Evolutionary conservation across 805 yeast species (phyloP).

Genomic region (Nakazawaea wyomingensis): DNA sequence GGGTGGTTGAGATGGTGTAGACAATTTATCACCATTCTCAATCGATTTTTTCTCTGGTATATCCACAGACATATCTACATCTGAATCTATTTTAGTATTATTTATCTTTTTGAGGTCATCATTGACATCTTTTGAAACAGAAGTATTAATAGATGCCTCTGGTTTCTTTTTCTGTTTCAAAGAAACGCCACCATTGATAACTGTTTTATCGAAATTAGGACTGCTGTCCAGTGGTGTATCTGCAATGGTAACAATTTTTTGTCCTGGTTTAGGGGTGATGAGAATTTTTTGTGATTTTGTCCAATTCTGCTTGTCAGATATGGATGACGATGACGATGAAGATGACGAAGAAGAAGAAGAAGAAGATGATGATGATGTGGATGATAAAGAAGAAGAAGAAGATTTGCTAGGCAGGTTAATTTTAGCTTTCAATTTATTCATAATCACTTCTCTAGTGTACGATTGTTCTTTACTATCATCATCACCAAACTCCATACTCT

Average conservation of each 20-base stretch:
- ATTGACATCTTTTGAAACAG: too few species aligned
- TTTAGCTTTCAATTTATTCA: slow-evolving; percentile 16
- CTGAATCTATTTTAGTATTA: background rate
- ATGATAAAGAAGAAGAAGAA: too few species aligned
- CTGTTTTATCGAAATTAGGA: background rate
- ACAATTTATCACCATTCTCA: background rate
- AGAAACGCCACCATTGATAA: background rate
- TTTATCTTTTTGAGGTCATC: too few species aligned
- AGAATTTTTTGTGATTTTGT: too few species aligned
- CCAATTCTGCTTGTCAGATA: too few species aligned
- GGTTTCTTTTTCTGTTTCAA: too few species aligned
- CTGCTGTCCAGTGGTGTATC: slow-evolving; percentile 3
- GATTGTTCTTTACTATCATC: slow-evolving; percentile 4
- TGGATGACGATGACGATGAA: too few species aligned
- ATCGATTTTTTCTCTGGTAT: background rate
- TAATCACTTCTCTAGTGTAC: slow-evolving; percentile 15
- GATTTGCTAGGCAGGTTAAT: slow-evolving; percentile 23
- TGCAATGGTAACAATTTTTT: background rate
- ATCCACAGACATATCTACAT: background rate
- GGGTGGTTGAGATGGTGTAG: background rate
- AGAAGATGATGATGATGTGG: too few species aligned
- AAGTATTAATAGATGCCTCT: too few species aligned
- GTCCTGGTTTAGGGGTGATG: background rate
- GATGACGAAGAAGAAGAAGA: too few species aligned
- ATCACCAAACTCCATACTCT: background rate